Percentiles rank a stretch among this genome's conserved stretches.
These are phyloP conservation scores for Debaryomyces sp. DNA, from an alignment of 1,139 yeast genomes.

Conservation along the genomic window DNA sequence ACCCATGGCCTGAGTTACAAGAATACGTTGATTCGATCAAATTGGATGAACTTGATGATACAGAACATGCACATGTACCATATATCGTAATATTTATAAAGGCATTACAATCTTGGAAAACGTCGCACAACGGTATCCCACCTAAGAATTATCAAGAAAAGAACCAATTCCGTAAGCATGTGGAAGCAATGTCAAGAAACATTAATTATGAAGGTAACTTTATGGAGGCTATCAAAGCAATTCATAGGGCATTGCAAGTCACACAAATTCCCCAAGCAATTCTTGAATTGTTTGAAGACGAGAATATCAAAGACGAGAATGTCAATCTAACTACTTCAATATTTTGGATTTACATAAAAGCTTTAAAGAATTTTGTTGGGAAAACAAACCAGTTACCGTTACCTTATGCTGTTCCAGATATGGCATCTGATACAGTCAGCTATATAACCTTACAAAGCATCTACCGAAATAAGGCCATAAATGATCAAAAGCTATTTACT, in stretches of 20 bases:
- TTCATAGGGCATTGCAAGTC: constrained; percentile 52
- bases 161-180: constrained; percentile 45
- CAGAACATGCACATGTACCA: constrained; percentile 72
- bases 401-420: constrained; percentile 81
- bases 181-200: constrained; percentile 39
- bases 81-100: constrained; percentile 67
- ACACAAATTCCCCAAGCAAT: constrained; percentile 45
- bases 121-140: constrained; percentile 27
- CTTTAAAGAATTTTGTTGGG: constrained; percentile 54
- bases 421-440: constrained; percentile 75
- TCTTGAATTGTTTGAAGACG: constrained; percentile 32
- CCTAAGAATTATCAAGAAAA: constrained; percentile 54
- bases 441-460: constrained; percentile 62
- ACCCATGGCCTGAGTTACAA: constrained; percentile 76
- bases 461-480: constrained; percentile 57
- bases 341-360: constrained; percentile 66
- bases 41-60: constrained; percentile 46
- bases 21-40: constrained; percentile 55
- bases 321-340: constrained; percentile 25
- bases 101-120: constrained; percentile 51
- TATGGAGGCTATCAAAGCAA: constrained; percentile 65
- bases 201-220: constrained; percentile 58
- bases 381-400: constrained; percentile 58
- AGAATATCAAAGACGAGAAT: constrained; percentile 17
- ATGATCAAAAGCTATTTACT: constrained; percentile 50